Percentiles rank a stretch among this genome's conserved stretches.
These are phyloP conservation scores for Boletus pseudopeckii DNA, from an alignment of 768 basidiomycete genomes.

Conservation along the genomic window DNA sequence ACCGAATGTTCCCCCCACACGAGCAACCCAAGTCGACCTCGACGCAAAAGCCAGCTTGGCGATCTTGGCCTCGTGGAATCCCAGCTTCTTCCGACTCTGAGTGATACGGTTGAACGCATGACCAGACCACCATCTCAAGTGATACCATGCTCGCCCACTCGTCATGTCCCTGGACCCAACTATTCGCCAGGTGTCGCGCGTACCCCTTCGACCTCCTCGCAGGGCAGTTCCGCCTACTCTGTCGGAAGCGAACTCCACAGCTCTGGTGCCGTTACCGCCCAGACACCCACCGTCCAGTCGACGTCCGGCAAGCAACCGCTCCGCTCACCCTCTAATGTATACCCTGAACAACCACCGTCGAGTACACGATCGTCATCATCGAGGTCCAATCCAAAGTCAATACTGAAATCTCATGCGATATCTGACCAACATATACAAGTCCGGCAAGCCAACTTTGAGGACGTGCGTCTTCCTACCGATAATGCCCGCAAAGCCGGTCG, in stretches of 20 bases:
- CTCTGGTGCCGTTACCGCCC: neutral
- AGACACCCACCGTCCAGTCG: neutral
- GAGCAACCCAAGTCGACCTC: constrained; percentile 2
- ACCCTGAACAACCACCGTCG: constrained; percentile 15
- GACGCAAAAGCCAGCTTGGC: constrained; percentile 41
- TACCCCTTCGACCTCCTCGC: constrained; percentile 19
- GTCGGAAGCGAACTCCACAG: neutral
- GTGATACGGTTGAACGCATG: constrained; percentile 74
- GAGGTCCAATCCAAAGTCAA: constrained; percentile 32
- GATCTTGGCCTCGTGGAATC: constrained; percentile 61
- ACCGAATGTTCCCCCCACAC: constrained; percentile 6
- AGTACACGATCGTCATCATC: constrained; percentile 20
- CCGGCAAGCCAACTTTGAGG: constrained; percentile 9
- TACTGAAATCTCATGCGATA: constrained; percentile 21
- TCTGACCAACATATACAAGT: constrained; percentile 20
- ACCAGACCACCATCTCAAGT: constrained; percentile 48
- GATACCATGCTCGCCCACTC: constrained; percentile 8
- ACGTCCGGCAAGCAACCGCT: constrained; percentile 1
- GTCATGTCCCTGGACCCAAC: neutral
- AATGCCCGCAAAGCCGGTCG: constrained; percentile 11
- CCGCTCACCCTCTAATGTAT: constrained; percentile 10
- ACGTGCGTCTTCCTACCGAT: constrained; percentile 1
- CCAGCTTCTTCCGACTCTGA: constrained; percentile 63
- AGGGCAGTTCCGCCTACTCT: constrained; percentile 15
- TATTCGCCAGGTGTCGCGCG: constrained; percentile 10